phyloP scores from a whole-genome alignment of 768 basidiomycete genomes.

The Trametes elegans region DNA sequence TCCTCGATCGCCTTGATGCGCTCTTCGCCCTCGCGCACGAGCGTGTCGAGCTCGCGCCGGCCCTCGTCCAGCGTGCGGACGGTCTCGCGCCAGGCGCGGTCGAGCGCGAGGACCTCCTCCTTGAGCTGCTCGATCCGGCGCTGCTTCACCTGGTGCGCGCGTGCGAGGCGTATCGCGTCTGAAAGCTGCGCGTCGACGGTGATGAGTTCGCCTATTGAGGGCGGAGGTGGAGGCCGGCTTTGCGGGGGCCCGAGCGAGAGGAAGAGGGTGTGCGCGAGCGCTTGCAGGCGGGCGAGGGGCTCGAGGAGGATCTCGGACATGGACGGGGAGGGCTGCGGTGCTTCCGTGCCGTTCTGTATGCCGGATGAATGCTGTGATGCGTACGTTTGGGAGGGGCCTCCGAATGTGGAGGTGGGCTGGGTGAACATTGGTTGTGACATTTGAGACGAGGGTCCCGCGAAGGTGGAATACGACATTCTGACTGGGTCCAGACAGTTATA shows the following conservation, averaged over 20 bases:
- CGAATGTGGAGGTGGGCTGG: not conserved
- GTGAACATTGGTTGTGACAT: constrained; percentile 6
- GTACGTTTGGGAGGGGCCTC: not conserved
- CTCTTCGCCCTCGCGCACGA: constrained; percentile 75
- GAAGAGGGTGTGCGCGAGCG: constrained; percentile 67
- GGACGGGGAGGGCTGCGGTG: constrained; percentile 29
- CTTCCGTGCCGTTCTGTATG: not conserved
- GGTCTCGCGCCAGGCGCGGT: constrained; percentile 66
- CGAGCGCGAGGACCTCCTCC: constrained; percentile 65
- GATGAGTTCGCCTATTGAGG: constrained; percentile 55
- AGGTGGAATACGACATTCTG: constrained; percentile 1
- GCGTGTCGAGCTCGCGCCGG: constrained; percentile 63
- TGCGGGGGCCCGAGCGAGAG: constrained; percentile 69
- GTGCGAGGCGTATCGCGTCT: constrained; percentile 59
- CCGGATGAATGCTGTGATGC: not conserved
- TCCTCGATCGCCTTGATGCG: constrained; percentile 66
- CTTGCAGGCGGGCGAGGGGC: constrained; percentile 61
- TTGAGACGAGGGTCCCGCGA: constrained; percentile 12
- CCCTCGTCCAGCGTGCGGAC: constrained; percentile 63
- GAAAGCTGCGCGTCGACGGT: constrained; percentile 65
- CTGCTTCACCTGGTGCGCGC: constrained; percentile 74
- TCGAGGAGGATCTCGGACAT: constrained; percentile 63
- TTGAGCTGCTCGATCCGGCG: constrained; percentile 70
- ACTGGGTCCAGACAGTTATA: not conserved
- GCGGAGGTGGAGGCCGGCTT: constrained; percentile 59